Conservation (phyloP, 73 alveolate species). For the Paramecium sexaurelia region DNA sequence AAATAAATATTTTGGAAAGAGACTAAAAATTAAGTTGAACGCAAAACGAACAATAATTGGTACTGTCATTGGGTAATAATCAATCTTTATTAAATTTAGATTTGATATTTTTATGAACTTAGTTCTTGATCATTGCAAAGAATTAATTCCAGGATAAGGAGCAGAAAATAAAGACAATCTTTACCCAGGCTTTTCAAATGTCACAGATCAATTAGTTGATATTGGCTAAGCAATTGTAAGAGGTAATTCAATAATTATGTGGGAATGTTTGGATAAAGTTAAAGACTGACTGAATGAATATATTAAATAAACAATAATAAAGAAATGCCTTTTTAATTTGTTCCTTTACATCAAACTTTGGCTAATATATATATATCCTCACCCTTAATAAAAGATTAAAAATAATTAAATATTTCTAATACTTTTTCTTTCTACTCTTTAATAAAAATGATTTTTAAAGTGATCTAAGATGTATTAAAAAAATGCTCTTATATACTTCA, state of each 20-base stretch:
- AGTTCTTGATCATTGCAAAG: slow-evolving; percentile 85
- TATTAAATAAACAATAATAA: background rate
- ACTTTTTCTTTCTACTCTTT: no score
- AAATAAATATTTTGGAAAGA: slow-evolving; percentile 50
- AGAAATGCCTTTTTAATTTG: background rate
- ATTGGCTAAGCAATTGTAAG: slow-evolving; percentile 91
- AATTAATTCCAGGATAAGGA: slow-evolving; percentile 68
- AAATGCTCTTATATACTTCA: no score
- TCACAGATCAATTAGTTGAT: slow-evolving; percentile 75
- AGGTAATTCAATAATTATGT: slow-evolving; percentile 89
- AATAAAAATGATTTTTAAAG: no score
- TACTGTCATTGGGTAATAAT: slow-evolving; percentile 38
- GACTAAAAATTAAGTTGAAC: slow-evolving; percentile 34
- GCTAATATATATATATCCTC: no score
- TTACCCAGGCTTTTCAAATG: slow-evolving; percentile 62
- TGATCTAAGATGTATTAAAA: no score
- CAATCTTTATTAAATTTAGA: slow-evolving; percentile 21
- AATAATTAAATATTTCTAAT: no score
- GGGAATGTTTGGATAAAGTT: slow-evolving; percentile 93
- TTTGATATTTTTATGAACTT: slow-evolving; percentile 92
- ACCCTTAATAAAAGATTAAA: no score
- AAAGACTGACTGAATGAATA: slow-evolving; percentile 41
- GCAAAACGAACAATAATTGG: slow-evolving; percentile 52
- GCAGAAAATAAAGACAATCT: slow-evolving; percentile 58
- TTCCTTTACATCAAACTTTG: no score